Percentiles rank a stretch among this genome's conserved stretches.
Conservation (phyloP, 2,329 filamentous ascomycete species). For the Xylariaceae sp. region DNA sequence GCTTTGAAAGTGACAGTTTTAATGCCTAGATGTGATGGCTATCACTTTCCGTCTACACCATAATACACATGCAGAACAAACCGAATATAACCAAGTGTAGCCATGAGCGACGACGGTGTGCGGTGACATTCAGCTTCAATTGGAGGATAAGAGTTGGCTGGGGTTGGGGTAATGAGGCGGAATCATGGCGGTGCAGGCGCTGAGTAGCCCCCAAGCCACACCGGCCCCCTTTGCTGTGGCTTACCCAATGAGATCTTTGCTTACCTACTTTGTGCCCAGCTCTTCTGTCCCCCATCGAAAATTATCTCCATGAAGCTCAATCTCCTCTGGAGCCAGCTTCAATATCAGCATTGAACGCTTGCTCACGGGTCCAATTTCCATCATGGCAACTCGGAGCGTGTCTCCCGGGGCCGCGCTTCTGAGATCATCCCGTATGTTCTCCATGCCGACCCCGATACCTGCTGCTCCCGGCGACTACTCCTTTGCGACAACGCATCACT, state of each 20-base stretch:
- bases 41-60: conserved; percentile 13
- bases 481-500: conserved; percentile 56
- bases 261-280: too few relatives aligned
- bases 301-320: conserved; percentile 16
- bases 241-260: too few relatives aligned
- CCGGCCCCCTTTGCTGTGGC: too few relatives aligned
- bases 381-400: conserved; percentile 44
- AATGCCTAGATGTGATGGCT: not conserved
- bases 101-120: conserved; percentile 10
- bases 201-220: not conserved
- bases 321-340: conserved; percentile 1
- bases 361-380: conserved; percentile 26
- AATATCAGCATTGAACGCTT: conserved; percentile 8
- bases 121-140: conserved; percentile 11
- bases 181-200: not conserved
- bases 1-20: not conserved
- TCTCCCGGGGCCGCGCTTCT: conserved; percentile 74
- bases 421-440: conserved; percentile 87
- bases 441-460: conserved; percentile 78
- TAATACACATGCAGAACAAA: conserved; percentile 1
- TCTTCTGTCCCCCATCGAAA: conserved; percentile 26
- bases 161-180: too few relatives aligned
- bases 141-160: conserved; percentile 15
- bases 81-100: conserved; percentile 4
- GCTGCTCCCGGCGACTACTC: conserved; percentile 59